These are phyloP conservation scores for Trametes elegans DNA, from an alignment of 768 basidiomycete species.

Conservation along the genomic window DNA sequence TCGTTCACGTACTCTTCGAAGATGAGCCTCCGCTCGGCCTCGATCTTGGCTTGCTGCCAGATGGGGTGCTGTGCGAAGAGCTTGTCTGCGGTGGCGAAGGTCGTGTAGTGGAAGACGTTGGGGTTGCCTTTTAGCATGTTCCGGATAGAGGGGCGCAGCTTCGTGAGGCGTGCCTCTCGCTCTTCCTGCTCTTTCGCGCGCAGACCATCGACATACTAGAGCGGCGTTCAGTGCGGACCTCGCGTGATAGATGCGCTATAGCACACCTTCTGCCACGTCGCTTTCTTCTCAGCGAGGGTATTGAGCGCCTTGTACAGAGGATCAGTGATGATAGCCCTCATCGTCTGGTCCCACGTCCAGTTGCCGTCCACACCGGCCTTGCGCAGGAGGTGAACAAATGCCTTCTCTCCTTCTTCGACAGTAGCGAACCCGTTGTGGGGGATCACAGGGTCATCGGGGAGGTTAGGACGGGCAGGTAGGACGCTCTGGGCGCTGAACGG, in stretches of 20 bases:
- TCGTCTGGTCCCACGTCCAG: conserved; percentile 98
- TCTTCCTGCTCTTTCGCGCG: conserved; percentile 85
- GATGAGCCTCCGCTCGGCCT: conserved; percentile 81
- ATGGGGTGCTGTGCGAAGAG: conserved; percentile 85
- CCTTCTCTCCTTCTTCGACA: conserved; percentile 88
- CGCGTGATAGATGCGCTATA: neutral
- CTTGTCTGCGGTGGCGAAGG: conserved; percentile 85
- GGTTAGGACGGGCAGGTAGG: conserved; percentile 70
- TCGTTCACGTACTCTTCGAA: conserved; percentile 92
- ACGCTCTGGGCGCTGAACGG: conserved; percentile 61
- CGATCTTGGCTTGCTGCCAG: conserved; percentile 86
- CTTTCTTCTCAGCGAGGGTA: conserved; percentile 92
- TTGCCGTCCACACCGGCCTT: conserved; percentile 88
- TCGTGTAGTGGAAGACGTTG: conserved; percentile 88
- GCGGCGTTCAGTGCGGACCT: too few species aligned
- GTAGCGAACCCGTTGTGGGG: conserved; percentile 89
- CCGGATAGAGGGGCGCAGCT: conserved; percentile 82
- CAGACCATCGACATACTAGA: conserved; percentile 73
- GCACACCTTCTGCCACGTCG: conserved; percentile 87
- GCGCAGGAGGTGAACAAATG: conserved; percentile 85
- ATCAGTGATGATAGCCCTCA: conserved; percentile 97
- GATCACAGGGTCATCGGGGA: conserved; percentile 85
- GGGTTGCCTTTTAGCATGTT: conserved; percentile 87
- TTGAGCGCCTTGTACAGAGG: conserved; percentile 94
- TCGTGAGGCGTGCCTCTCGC: conserved; percentile 75